Percentiles rank a stretch among this genome's conserved stretches.
Evolutionary conservation across 768 basidiomycete genomes (phyloP).

Genomic region (Lentinula guzmanii): DNA sequence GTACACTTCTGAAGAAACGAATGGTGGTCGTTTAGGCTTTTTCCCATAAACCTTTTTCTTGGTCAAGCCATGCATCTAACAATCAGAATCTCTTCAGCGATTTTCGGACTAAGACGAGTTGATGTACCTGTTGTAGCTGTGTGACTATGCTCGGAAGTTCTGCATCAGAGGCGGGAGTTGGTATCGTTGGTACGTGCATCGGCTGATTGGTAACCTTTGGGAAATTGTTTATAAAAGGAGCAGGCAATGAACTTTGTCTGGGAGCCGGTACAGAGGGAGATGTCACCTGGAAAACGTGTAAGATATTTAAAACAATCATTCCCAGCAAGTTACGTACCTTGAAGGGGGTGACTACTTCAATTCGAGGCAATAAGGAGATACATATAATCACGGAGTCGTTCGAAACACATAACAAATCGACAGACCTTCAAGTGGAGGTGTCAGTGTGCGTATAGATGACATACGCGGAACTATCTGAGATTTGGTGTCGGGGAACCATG

Average conservation of each 20-base stretch:
- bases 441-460: conserved; percentile 25
- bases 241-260: neutral
- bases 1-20: conserved; percentile 26
- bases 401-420: conserved; percentile 7
- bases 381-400: neutral
- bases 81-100: neutral
- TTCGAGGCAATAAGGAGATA: neutral
- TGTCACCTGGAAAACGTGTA: conserved; percentile 4
- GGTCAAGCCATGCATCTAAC: conserved; percentile 51
- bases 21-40: conserved; percentile 44
- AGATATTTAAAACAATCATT: conserved; percentile 1
- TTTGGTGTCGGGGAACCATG: conserved; percentile 36
- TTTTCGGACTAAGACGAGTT: no score
- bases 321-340: conserved; percentile 5
- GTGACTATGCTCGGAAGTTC: conserved; percentile 48
- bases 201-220: neutral
- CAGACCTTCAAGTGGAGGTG: conserved; percentile 17
- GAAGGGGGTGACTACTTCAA: neutral
- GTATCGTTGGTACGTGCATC: neutral
- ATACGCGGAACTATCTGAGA: conserved; percentile 34
- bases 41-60: conserved; percentile 63
- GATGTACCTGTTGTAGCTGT: conserved; percentile 46
- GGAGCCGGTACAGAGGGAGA: neutral
- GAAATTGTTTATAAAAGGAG: neutral
- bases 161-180: conserved; percentile 14